Base-by-base conservation (phyloP, 345 rosid genomes). In the Noccaea bulbosa region DNA sequence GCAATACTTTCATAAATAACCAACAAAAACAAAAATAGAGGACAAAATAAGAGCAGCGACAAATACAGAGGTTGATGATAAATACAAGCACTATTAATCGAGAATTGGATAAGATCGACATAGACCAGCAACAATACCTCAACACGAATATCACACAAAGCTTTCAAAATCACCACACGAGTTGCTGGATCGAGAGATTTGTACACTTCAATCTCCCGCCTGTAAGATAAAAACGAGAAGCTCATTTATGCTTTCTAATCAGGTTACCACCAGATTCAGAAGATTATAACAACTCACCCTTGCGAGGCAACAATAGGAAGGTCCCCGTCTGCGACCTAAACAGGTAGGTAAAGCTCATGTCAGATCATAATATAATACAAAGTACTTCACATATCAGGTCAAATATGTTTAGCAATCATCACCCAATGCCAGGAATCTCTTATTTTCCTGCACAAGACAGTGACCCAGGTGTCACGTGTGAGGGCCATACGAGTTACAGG, bases 351-450 rank as follows among this genome's bases (percentile, higher is more conserved):
- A 46, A 62, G 60, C 51, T 74, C 56, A 60, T 55, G 67, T 84
- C 56, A 83, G 66, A 65, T 70, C 50, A 65, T 52, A 49, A 58
- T 49, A 12, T 45, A 63, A 74, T 16, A 67, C 58, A 32, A 27
- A 27, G 8, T 65, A 45, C 48, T 55, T 76, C 65, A 71, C 22
- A 49, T 41, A 65, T 55, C 60, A 74, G 56, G 57, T 33, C 52
- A 71, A 69, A 77, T 34, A 15, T 41, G 69, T 54, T 60, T 15
- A 72, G 67, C 41, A 69, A 71, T 67, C 37, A 64, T 83, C 89
- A 95, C 99, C 99, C 97, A 90, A 77, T 88, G 97, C 99, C 99
- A 95, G 91, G 98, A 90, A 84, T 95, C 96, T 83, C 96, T 81
- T 79, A 95, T 77, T 80, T 95, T 95, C 86, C 94, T 83, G 88